Evolutionary conservation across 1,139 yeast species (phyloP), one percentile per base, ranked within the genome.

Genomic region (Debaryomyces psychrophilus): DNA sequence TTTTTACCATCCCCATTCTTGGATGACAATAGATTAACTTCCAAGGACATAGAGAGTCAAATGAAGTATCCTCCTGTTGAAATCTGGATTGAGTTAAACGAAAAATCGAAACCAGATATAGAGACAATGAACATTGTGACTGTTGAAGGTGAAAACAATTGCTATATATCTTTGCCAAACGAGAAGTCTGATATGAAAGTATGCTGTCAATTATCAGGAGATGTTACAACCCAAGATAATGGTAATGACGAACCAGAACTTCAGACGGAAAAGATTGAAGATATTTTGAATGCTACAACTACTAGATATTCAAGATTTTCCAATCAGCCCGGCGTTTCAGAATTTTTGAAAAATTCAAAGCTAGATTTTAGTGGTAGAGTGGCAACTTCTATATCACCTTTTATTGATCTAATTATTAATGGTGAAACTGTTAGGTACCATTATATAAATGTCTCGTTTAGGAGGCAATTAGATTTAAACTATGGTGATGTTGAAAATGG

Each of bases 1-100:
- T 77, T 81, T 50, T 57, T 69, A n/a, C 85, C 86, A 0, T 64
- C 77, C 8, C 72, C 79, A 8, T 67, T 62, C 53, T 58, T 52
- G 43, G 58, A 53, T 36, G 54, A 54, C 17, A 57, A 45, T 15
- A 44, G 49, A 17, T 50, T 51, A n/a, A 57, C 54, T 11, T 42
- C 48, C 15, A 52, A 26, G 11, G 34, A 36, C 14, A 29, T 47
- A n/a, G 47, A 52, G n/a, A 52, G 53, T 11, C 55, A 58, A 39
- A 56, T 60, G 46, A 58, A 64, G 42, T 70, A 70, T 45, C 85
- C 86, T 0, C 80, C 83, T 0, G 64, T 82, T 3, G 86, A 82
- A 56, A 63, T 82, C 42, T 79, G 83, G 81, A 63, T 77, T 44
- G 77, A 74, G 38, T 60, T 79, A 44, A 70, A 72, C 49, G 67